A percentile compares a stretch with the other conserved stretches of the same genome.
Evolutionary conservation across 306 rosid genomes (phyloP).

Genomic region (Quercus rubra): DNA sequence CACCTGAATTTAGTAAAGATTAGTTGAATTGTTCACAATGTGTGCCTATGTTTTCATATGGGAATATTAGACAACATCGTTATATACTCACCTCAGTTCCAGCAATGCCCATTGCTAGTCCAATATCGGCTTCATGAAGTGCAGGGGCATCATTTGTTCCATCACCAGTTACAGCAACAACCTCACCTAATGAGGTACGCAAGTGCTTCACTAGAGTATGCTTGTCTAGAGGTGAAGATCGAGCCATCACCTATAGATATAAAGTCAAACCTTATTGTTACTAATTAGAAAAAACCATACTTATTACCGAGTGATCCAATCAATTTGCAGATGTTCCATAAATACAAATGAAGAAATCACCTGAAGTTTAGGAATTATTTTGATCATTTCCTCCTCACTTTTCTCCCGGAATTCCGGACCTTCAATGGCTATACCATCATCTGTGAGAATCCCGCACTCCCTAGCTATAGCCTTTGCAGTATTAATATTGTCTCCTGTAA

Average conservation of each 20-base stretch:
- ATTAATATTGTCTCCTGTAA: constrained; percentile 84
- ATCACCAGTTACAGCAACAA: too few species aligned
- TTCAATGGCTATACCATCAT: constrained; percentile 94
- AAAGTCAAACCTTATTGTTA: constrained; percentile 19
- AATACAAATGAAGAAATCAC: constrained; percentile 36
- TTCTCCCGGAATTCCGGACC: constrained; percentile 95
- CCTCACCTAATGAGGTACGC: too few species aligned
- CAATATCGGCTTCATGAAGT: constrained; percentile 69
- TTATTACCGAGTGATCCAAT: constrained; percentile 5
- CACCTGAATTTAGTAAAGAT: constrained; percentile 49
- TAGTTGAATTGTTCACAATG: constrained; percentile 12
- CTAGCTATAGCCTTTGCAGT: constrained; percentile 38
- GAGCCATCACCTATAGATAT: constrained; percentile 77
- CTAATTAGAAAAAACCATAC: constrained; percentile 15
- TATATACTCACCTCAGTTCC: constrained; percentile 81
- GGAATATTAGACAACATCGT: neutral
- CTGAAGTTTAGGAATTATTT: constrained; percentile 91
- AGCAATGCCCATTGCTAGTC: constrained; percentile 98
- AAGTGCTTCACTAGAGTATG: too few species aligned
- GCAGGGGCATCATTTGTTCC: too few species aligned
- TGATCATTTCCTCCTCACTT: constrained; percentile 57
- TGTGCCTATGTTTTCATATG: neutral
- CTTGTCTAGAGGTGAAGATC: constrained; percentile 63
- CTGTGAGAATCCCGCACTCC: constrained; percentile 80
- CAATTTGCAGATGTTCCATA: neutral